Evolutionary conservation across 768 basidiomycete species (phyloP).

Genomic region (Tulasnella sp.): DNA sequence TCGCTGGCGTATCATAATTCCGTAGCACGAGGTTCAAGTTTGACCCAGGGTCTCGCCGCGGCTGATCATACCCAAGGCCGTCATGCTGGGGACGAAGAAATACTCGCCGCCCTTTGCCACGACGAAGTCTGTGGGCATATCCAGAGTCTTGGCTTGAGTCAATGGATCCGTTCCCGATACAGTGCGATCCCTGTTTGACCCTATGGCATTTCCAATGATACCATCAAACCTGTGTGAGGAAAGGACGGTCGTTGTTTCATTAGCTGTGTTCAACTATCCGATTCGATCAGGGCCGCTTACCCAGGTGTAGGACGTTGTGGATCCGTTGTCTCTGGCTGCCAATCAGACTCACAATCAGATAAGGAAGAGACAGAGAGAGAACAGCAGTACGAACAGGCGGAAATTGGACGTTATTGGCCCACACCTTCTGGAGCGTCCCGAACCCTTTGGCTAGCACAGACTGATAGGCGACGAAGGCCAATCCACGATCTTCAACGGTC

Average conservation of each 20-base stretch:
- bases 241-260: no score
- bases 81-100: constrained; percentile 13
- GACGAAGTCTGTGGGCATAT: constrained; percentile 5
- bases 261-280: no score
- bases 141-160: neutral
- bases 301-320: neutral
- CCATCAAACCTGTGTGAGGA: neutral
- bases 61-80: neutral
- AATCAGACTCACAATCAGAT: neutral
- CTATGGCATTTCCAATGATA: neutral
- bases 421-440: neutral
- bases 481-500: constrained; percentile 1
- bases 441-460: constrained; percentile 7
- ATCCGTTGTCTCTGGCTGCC: neutral
- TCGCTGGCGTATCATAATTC: no score
- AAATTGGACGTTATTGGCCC: neutral
- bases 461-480: constrained; percentile 11
- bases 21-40: no score
- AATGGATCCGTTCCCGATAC: neutral
- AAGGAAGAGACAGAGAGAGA: neutral
- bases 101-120: constrained; percentile 10
- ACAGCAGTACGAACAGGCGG: neutral
- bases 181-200: neutral
- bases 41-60: neutral
- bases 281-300: no score